phyloP scores from a whole-genome alignment of 1,139 yeast species.

The Martiniozyma asiatica region DNA sequence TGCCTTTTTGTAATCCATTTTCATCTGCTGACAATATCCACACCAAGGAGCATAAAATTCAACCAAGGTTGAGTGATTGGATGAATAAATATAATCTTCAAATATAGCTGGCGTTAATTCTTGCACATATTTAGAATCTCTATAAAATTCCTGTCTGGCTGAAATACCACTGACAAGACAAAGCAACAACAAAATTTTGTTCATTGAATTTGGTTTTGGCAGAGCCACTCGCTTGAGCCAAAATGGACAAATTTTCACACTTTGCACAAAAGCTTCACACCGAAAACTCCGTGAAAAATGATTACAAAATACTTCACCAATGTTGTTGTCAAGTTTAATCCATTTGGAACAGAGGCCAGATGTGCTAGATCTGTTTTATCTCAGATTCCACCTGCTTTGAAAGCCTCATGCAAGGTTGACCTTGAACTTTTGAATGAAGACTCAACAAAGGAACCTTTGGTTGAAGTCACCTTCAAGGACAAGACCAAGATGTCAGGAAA shows the following conservation, averaged over 20 bases:
- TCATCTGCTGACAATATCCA: conserved; percentile 57
- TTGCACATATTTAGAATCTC: conserved; percentile 14
- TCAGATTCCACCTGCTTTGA: conserved; percentile 62
- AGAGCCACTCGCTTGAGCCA: too few species aligned
- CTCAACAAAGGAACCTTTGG: conserved; percentile 40
- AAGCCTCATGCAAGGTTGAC: conserved; percentile 38
- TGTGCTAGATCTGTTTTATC: conserved; percentile 73
- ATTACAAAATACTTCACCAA: conserved; percentile 76
- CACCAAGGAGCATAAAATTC: conserved; percentile 99
- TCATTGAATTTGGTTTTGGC: too few species aligned
- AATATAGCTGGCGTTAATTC: conserved; percentile 31
- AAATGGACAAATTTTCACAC: too few species aligned
- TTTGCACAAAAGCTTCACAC: too few species aligned
- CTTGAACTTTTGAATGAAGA: conserved; percentile 38
- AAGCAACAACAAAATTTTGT: too few species aligned
- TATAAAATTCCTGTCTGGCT: conserved; percentile 13
- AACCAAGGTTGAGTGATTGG: conserved; percentile 74
- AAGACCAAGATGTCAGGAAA: conserved; percentile 59
- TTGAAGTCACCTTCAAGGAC: conserved; percentile 74
- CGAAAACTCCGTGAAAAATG: too few species aligned
- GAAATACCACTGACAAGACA: too few species aligned
- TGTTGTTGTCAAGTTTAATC: conserved; percentile 70
- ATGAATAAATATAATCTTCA: conserved; percentile 46
- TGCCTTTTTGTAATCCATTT: conserved; percentile 46
- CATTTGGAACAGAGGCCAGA: conserved; percentile 63